Conservation (phyloP, 306 rosid genomes). For the Delonix regia region DNA sequence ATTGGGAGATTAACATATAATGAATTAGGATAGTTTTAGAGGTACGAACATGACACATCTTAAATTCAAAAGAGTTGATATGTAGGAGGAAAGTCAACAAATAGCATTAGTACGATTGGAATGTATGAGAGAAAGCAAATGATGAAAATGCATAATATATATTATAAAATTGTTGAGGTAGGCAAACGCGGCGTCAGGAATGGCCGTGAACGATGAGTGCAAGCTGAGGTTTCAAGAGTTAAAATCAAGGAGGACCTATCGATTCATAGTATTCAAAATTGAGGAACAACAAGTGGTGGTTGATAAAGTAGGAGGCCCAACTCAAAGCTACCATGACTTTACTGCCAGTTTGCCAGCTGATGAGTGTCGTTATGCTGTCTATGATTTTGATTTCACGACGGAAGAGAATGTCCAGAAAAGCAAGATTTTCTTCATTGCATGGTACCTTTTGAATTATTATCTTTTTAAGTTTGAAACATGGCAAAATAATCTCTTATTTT, state of each 20-base stretch:
- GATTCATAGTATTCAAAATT: conserved; percentile 79
- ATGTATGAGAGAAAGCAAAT: background rate
- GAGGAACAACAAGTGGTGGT: conserved; percentile 67
- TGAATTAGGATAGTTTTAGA: background rate
- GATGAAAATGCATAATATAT: too few species aligned
- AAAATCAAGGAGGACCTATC: conserved; percentile 68
- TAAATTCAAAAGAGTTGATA: background rate
- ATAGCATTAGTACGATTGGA: background rate
- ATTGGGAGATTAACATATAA: background rate
- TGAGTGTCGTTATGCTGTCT: conserved; percentile 91
- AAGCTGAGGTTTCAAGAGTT: conserved; percentile 76
- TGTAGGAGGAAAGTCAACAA: conserved; percentile 4
- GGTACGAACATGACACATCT: background rate
- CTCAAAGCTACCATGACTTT: conserved; percentile 63
- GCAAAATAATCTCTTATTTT: too few species aligned
- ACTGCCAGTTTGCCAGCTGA: conserved; percentile 71
- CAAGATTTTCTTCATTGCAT: conserved; percentile 93
- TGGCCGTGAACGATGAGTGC: conserved; percentile 88
- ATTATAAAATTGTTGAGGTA: conserved; percentile 28
- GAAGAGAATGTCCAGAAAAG: conserved; percentile 86
- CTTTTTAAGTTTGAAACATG: too few species aligned
- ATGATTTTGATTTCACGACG: conserved; percentile 79
- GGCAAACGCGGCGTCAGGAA: conserved; percentile 93
- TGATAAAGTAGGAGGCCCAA: conserved; percentile 66
- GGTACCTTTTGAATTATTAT: conserved; percentile 41